Evolutionary conservation across 768 basidiomycete genomes (phyloP).

Genomic region (Neoboletus magnificus): DNA sequence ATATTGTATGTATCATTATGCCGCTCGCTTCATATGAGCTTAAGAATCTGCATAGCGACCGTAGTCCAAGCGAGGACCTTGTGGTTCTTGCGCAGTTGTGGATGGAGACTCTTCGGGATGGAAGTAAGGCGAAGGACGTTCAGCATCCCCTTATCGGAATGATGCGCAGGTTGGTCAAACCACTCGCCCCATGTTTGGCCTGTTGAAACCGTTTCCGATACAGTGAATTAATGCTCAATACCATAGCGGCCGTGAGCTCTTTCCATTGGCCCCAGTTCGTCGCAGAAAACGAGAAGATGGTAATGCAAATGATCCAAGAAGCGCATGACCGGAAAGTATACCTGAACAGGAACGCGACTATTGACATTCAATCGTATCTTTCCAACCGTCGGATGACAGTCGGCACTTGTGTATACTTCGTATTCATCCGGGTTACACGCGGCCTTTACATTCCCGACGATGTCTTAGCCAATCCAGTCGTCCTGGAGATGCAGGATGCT

Average conservation of each 20-base stretch:
- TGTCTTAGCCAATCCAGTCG: slow-evolving; percentile 3
- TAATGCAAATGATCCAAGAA: slow-evolving; percentile 5
- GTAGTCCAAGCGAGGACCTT: not conserved
- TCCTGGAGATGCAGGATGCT: slow-evolving; percentile 12
- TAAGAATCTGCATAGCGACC: not conserved
- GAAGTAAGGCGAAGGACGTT: no score
- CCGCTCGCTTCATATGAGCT: not conserved
- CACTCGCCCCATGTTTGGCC: not conserved
- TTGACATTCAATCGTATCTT: slow-evolving; percentile 10
- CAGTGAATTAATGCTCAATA: slow-evolving; percentile 3
- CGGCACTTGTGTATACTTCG: not conserved
- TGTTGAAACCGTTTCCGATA: not conserved
- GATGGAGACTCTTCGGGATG: not conserved
- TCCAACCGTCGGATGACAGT: slow-evolving; percentile 8
- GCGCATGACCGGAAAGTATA: slow-evolving; percentile 5
- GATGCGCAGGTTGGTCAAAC: slow-evolving; percentile 10
- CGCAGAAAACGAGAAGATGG: not conserved
- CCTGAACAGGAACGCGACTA: not conserved
- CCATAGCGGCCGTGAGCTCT: slow-evolving; percentile 5
- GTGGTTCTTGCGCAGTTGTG: not conserved
- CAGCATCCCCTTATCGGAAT: not conserved
- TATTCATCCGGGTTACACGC: not conserved
- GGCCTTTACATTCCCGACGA: slow-evolving; percentile 6
- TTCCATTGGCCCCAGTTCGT: slow-evolving; percentile 14
- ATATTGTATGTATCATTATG: not conserved